Conservation (phyloP, 1,139 yeast genomes). For the Pichia sp. region DNA sequence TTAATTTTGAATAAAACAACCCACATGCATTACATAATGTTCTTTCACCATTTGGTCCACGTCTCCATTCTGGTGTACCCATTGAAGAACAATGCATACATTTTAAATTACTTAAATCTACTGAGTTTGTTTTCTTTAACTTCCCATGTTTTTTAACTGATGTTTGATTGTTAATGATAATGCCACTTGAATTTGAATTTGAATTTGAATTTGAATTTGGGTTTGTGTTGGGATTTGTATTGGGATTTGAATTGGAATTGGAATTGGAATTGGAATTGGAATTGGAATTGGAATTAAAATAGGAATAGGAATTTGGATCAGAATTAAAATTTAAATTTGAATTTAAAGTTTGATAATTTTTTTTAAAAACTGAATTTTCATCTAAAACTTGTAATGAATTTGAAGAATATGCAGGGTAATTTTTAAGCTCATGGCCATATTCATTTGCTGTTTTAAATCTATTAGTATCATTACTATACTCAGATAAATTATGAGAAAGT, state of each 20-base stretch:
- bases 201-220: no score
- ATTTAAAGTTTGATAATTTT: no score
- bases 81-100: conserved; percentile 56
- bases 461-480: background rate
- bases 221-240: no score
- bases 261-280: background rate
- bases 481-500: background rate
- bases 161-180: no score
- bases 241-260: no score
- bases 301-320: no score
- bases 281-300: background rate
- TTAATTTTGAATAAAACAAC: conserved; percentile 67
- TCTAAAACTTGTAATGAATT: background rate
- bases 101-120: background rate
- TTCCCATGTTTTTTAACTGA: no score
- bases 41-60: conserved; percentile 82
- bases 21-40: conserved; percentile 92
- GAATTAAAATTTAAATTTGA: no score
- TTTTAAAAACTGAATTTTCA: background rate
- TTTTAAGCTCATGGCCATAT: background rate
- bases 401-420: background rate
- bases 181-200: no score
- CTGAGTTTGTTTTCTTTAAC: no score
- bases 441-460: background rate
- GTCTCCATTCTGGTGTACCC: conserved; percentile 88